Base-by-base conservation (phyloP, 345 rosid species). In the Rhodomyrtus tomentosa region DNA sequence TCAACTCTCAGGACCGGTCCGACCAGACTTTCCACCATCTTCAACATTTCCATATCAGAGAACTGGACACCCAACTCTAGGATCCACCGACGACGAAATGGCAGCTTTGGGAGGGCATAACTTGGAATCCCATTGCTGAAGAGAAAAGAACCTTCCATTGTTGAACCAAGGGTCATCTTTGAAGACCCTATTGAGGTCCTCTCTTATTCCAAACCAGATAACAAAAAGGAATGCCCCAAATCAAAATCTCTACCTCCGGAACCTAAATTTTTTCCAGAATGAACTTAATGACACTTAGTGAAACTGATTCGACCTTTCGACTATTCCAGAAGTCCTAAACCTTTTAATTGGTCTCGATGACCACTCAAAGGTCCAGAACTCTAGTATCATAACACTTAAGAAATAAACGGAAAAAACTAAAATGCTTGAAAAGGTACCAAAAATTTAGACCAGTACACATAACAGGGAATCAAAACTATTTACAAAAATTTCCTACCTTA, bases 341-440 rank as follows among this genome's bases (percentile, higher is more conserved):
- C 42, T 62, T 32, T 68, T 12, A 16, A 68, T 18, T 0, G 3
- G 42, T 68, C 42, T 18, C 0, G 0, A 16, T 4, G 76, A 2
- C 76, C 76, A 32, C 42, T 32, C 42, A 16, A 62, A 62, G 76
- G 13, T 59, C 73, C 73, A 59, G 18, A n/a, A 25, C 36, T n/a
- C 73, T 16, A 42, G 24, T 62, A 10, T 62, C 42, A 32, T 32
- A 32, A 68, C 76, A 42, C 42, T 40, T 13, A 2, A 32, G 45
- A 68, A 68, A 4, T 18, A 68, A 68, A 32, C 24, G 0, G 24
- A 68, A 1, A 42, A 32, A 32, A 68, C 76, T 20, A 4, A 42
- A 68, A 68, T 36, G 18, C 45, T 68, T 32, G 24, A 68, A 32
- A 68, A 0, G 6, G 76, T 68, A 68, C 76, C 76, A 1, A 32